Base-by-base conservation (phyloP, 257 asterid genomes). In the Oldenlandia corymbosa region DNA sequence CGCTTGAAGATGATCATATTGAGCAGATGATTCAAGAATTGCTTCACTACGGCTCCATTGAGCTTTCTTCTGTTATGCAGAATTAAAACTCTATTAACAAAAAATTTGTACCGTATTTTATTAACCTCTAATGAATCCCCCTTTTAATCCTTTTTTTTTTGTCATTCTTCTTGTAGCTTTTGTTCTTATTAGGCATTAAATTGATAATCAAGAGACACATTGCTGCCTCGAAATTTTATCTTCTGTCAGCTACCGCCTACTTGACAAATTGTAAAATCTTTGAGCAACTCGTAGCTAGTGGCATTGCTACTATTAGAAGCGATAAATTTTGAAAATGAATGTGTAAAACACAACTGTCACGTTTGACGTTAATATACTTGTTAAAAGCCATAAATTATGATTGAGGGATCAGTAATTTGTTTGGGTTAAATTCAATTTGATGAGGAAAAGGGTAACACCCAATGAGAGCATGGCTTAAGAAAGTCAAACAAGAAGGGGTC, bases 1-100 rank as follows among this genome's bases (percentile, higher is more conserved):
- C 78, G 21, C 76, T 80, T 7, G 88, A 84, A 65, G 95, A 82
- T 70, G 84, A 82, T 68, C 84, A 84, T 23, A 82, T 84, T 45
- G 85, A 84, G 59, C 87, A 86, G 79, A 86, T 86, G 95, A 86
- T 86, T 30, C 71, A 84, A 58, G 95, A 86, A 61, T 82, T 86
- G 70, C 79, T 80, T 21, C 83, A 84, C 72, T 76, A 78, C 68
- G 91, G 84, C 46, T 75, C 85, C 16, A 30, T 84, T 71, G 95
- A 86, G 71, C 78, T 82, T 36, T 75, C 75, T 64, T 68, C 79
- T 51, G 70, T 70, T 39, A 46, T 64, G 67, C 76, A 67, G 24
- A 70, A 64, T 13, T 75, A 72, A 72, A 60, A n/a, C n/a, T n/a
- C n/a, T n/a, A n/a, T n/a, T n/a, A 58, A 14, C 9, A 49, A 54